Evolutionary conservation across 2,329 filamentous ascomycete genomes (phyloP).

Genomic region (Madurella fahalii): DNA sequence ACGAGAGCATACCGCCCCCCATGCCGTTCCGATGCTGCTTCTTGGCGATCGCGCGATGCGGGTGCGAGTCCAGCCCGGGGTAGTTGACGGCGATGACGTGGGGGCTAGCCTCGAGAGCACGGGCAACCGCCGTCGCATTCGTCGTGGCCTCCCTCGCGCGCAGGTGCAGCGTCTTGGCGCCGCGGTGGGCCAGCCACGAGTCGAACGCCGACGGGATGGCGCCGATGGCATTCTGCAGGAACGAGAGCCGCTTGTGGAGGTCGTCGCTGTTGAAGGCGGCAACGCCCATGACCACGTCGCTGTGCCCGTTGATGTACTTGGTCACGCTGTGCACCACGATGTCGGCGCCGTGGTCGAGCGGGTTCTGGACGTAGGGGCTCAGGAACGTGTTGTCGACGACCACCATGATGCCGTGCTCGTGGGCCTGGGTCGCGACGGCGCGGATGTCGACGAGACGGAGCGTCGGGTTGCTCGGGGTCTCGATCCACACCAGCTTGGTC

Average conservation of each 20-base stretch:
- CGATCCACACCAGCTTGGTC: constrained; percentile 96
- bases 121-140: constrained; percentile 76
- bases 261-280: constrained; percentile 88
- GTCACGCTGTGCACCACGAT: constrained; percentile 96
- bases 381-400: constrained; percentile 99
- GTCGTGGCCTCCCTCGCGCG: constrained; percentile 78
- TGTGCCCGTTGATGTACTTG: constrained; percentile 98
- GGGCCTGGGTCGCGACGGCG: constrained; percentile 75
- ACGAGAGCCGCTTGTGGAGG: constrained; percentile 71
- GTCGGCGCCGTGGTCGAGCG: constrained; percentile 89
- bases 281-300: constrained; percentile 95
- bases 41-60: constrained; percentile 75
- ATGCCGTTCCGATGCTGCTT: constrained; percentile 93
- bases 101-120: constrained; percentile 71
- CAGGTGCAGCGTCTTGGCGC: constrained; percentile 93
- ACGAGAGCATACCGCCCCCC: constrained; percentile 96
- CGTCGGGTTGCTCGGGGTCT: constrained; percentile 92
- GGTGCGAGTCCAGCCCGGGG: constrained; percentile 83
- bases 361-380: constrained; percentile 94
- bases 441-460: constrained; percentile 89
- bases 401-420: constrained; percentile 83
- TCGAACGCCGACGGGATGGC: constrained; percentile 94
- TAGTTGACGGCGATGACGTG: constrained; percentile 92
- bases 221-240: constrained; percentile 96
- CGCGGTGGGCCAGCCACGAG: constrained; percentile 95